Evolutionary conservation across 2,329 filamentous ascomycete genomes (phyloP), one percentile per base, ranked within the genome.

Genomic region (Thyridium curvatum): DNA sequence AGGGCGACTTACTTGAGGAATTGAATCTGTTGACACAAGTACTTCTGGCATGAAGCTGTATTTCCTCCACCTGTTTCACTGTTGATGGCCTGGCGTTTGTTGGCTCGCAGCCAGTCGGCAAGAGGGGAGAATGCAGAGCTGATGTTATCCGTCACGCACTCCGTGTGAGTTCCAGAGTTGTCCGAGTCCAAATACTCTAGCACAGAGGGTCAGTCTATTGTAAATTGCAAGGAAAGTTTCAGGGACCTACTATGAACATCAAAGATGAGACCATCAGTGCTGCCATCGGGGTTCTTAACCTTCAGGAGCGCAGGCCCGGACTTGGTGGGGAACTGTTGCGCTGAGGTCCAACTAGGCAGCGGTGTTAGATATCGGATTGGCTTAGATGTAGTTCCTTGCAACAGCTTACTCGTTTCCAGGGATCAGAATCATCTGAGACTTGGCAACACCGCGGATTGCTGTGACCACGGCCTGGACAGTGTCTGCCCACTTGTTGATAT

Each of bases 361-460:
- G 4, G 6, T 21, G 33, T 35, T 7, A 35, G 33, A 26, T 26
- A n/a, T n/a, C n/a, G n/a, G n/a, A n/a, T n/a, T n/a, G n/a, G n/a
- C n/a, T n/a, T n/a, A n/a, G n/a, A n/a, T n/a, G n/a, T n/a, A n/a
- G n/a, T n/a, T n/a, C n/a, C n/a, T n/a, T n/a, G n/a, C n/a, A n/a
- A n/a, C 18, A 8, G 74, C 69, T 52, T 71, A 84, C 49, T 75
- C 72, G 30, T 68, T 79, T 3, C 81, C 81, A 0, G 82, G 75
- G 2, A 84, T 68, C 12, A 85, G 65, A 46, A 85, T 82, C 51
- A 77, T 71, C 46, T 85, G 77, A 15, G 61, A 60, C 1, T 64
- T 70, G n/a, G 80, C 79, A n/a, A 80, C 81, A 3, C 76, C 72
- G 32, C 82, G 74, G 49, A 86, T 84, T 4, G 78, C 81, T 1